Evolutionary conservation across 2,329 filamentous ascomycete species (phyloP).

Genomic region (Drechslerella coelobrocha): DNA sequence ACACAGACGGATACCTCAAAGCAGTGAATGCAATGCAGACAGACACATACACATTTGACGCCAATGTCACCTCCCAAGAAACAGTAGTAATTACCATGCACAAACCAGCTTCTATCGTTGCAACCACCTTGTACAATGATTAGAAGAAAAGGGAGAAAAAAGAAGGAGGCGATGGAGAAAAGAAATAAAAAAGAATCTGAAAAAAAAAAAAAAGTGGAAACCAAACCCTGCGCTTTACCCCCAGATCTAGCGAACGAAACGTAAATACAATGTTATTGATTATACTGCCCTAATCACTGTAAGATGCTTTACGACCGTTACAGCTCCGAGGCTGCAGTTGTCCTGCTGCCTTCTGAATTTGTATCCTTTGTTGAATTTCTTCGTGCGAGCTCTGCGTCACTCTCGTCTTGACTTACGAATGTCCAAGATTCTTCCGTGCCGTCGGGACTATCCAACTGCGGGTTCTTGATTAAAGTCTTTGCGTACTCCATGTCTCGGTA

Average conservation of each 20-base stretch:
- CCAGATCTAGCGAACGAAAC: constrained; percentile 48
- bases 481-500: constrained; percentile 96
- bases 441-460: constrained; percentile 60
- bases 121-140: constrained; percentile 30
- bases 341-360: constrained; percentile 33
- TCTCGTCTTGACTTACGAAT: constrained; percentile 72
- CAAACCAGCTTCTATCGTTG: constrained; percentile 37
- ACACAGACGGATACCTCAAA: neutral
- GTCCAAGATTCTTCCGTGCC: constrained; percentile 89
- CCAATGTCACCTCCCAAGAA: constrained; percentile 24
- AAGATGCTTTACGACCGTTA: constrained; percentile 11
- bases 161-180: constrained; percentile 1
- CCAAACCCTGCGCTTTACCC: constrained; percentile 30
- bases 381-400: constrained; percentile 59
- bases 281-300: constrained; percentile 34
- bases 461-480: constrained; percentile 76
- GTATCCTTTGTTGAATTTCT: constrained; percentile 48
- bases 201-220: constrained; percentile 10
- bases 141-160: constrained; percentile 9
- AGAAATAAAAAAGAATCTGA: neutral
- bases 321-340: constrained; percentile 16
- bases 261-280: constrained; percentile 43
- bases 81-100: constrained; percentile 31
- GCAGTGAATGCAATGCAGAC: constrained; percentile 19
- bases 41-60: constrained; percentile 28